A percentile compares a stretch with the other conserved stretches of the same genome.
Evolutionary conservation across 257 asterid species (phyloP).

Genomic region (Salvia hispanica): DNA sequence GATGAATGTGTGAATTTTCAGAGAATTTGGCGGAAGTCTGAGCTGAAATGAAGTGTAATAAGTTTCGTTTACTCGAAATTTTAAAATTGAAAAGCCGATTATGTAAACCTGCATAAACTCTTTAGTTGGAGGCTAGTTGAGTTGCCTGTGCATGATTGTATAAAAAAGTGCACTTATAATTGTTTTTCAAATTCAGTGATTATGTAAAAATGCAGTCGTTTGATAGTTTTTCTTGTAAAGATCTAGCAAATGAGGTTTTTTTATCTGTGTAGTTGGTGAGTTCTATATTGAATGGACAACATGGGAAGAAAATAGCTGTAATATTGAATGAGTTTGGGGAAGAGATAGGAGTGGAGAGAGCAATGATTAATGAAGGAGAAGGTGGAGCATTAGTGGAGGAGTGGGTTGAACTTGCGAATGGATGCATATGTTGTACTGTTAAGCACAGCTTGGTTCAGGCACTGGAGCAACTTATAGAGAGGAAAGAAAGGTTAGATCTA

Average conservation of each 20-base stretch:
- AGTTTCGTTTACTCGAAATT: constrained; percentile 1
- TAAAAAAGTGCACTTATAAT: background rate
- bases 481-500: constrained; percentile 74
- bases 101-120: background rate
- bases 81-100: background rate
- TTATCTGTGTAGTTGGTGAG: constrained; percentile 66
- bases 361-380: constrained; percentile 97
- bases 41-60: constrained; percentile 25
- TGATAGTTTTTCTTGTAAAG: background rate
- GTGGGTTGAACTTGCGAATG: constrained; percentile 98
- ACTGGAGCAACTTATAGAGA: constrained; percentile 93
- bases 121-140: constrained; percentile 10
- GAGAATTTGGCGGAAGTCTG: constrained; percentile 5
- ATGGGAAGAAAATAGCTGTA: constrained; percentile 92
- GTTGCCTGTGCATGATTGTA: background rate
- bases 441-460: constrained; percentile 99
- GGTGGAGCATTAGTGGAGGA: constrained; percentile 93
- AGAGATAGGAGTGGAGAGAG: constrained; percentile 95
- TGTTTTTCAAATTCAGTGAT: constrained; percentile 3
- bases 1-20: constrained; percentile 2
- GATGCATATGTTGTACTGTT: constrained; percentile 95
- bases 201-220: background rate
- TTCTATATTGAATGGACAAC: constrained; percentile 67
- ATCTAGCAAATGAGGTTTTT: background rate
- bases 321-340: constrained; percentile 96